phyloP scores from a whole-genome alignment of 805 yeast genomes.

The Metschnikowia cerradonensis region DNA sequence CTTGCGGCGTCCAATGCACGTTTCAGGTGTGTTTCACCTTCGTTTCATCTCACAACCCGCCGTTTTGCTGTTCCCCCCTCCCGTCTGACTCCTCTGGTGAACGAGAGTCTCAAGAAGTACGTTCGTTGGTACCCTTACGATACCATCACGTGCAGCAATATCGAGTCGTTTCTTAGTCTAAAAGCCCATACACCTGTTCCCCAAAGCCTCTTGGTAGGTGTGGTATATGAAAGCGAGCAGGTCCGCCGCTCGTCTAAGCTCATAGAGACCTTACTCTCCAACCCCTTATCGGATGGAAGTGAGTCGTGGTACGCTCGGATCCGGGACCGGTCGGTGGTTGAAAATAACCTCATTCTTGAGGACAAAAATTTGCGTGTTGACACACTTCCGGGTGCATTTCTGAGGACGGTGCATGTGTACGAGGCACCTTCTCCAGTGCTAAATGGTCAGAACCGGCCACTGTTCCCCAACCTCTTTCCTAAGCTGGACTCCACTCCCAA shows the following conservation, averaged over 20 bases:
- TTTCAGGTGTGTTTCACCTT: not conserved
- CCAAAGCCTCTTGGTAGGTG: slow-evolving; percentile 27
- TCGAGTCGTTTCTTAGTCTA: slow-evolving; percentile 13
- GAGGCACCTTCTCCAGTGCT: slow-evolving; percentile 30
- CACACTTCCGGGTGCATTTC: slow-evolving; percentile 10
- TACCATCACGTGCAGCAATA: slow-evolving; percentile 16
- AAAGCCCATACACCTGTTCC: slow-evolving; percentile 6
- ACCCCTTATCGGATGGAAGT: slow-evolving; percentile 35
- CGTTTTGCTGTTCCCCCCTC: not conserved
- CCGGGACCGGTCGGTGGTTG: slow-evolving; percentile 17
- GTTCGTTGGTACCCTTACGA: slow-evolving; percentile 21
- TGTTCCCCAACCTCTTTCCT: slow-evolving; percentile 14
- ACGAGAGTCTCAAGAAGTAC: slow-evolving; percentile 16
- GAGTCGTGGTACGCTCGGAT: slow-evolving; percentile 30
- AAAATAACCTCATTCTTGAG: slow-evolving; percentile 22
- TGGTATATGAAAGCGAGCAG: slow-evolving; percentile 28
- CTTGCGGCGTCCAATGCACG: not conserved
- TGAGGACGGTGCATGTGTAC: slow-evolving; percentile 8
- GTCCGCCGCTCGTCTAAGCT: slow-evolving; percentile 23
- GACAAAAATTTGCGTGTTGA: not conserved
- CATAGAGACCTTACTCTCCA: slow-evolving; percentile 36
- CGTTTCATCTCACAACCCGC: not conserved
- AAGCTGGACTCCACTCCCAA: slow-evolving; percentile 10
- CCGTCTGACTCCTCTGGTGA: slow-evolving; percentile 4
- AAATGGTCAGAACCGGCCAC: slow-evolving; percentile 23